phyloP scores from a whole-genome alignment of 2,329 filamentous ascomycete species.

The Botrytis aclada region DNA sequence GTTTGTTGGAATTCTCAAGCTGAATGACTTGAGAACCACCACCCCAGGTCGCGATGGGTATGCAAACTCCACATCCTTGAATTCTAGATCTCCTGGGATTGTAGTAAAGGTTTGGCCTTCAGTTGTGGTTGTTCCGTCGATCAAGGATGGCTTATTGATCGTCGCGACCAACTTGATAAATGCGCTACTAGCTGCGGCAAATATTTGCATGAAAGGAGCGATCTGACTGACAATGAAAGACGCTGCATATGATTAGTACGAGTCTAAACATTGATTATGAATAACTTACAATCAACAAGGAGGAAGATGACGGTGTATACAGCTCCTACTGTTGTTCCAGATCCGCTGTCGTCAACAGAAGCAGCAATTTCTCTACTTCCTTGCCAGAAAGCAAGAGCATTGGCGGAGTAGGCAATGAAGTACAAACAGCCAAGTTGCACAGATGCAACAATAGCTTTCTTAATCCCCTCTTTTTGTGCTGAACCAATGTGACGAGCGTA shows the following conservation, averaged over 20 bases:
- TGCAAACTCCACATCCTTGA: constrained; percentile 39
- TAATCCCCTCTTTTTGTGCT: constrained; percentile 44
- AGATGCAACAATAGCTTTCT: constrained; percentile 48
- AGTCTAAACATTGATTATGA: too few relatives aligned
- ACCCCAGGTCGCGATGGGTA: constrained; percentile 35
- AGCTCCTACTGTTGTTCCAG: constrained; percentile 9
- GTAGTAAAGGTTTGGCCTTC: constrained; percentile 20
- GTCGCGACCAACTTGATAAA: constrained; percentile 1
- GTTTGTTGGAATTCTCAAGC: constrained; percentile 30
- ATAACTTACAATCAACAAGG: constrained; percentile 47
- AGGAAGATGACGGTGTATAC: constrained; percentile 50
- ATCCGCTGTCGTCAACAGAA: constrained; percentile 39
- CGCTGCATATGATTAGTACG: neutral
- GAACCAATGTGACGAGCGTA: neutral
- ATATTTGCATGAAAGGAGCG: constrained; percentile 13
- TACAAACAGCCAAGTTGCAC: constrained; percentile 47
- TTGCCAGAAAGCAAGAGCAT: constrained; percentile 57
- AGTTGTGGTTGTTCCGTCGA: constrained; percentile 24
- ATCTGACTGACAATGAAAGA: constrained; percentile 15
- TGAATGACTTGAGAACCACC: constrained; percentile 34
- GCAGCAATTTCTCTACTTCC: constrained; percentile 41
- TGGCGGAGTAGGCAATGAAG: constrained; percentile 41
- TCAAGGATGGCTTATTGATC: neutral
- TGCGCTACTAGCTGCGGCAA: constrained; percentile 5
- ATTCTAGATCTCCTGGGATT: constrained; percentile 1